Base-by-base conservation (phyloP, 116 monocot genomes). In the Papilionanthe hybrid region DNA sequence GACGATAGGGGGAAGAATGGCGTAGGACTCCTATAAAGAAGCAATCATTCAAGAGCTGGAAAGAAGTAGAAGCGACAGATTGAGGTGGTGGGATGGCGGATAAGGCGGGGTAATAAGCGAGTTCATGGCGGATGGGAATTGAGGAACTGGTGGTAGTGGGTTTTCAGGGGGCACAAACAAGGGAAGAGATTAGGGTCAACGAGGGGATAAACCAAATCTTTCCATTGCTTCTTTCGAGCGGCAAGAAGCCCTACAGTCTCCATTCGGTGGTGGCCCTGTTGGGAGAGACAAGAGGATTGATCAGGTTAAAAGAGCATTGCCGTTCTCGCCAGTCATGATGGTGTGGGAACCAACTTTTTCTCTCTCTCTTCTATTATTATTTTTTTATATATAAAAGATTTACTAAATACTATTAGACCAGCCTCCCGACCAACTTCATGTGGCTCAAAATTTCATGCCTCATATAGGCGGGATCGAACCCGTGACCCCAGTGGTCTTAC, bases 71-170 rank as follows among this genome's bases (percentile, higher is more conserved):
- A 44, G 25, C 27, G 41, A 41, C 30, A 55, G 28, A 19, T 6
- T 41, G 72, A 73, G 66, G 49, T 50, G 32, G 25, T 13, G 44
- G 9, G 28, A 27, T 45, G 28, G 32, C 30, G 43, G 9, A 4
- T 44, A 43, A 43, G 66, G 13, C 6, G 15, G 37, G 37, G 5
- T 18, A n/a, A 10, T 43, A 44, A 73, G 11, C 49, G 49, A 71
- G 1, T 50, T 47, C 7, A 27, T 23, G 43, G 47, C 25, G 45
- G 78, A 55, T 30, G 11, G 55, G 77, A 55, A 29, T 25, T 45
- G 10, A 45, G 63, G 56, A 22, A 50, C 18, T 13, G 68, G 79
- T 30, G 28, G 49, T 80, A 55, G 80, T 80, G 80, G 53, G 56
- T 12, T 80, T 53, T 80, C 55, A 80, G 53, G 42, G 42, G 55